Evolutionary conservation across 179 eudicot species (phyloP), one percentile per base, ranked within the genome.

Genomic region (Silene coronaria): DNA sequence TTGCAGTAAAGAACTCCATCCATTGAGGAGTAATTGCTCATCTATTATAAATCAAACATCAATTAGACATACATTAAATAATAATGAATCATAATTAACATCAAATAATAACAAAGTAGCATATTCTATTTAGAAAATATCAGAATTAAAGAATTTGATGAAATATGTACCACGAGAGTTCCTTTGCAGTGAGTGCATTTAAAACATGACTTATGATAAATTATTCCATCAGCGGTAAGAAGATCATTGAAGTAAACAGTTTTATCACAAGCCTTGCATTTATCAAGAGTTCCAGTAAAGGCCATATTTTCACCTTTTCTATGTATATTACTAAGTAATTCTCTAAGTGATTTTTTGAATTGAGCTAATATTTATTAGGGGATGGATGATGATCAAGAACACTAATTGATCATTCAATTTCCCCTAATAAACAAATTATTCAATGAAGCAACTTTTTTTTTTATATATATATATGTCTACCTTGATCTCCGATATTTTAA

Each of bases 181-280:
- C 84, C 84, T n/a, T 90, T 90, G 89, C 96, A 90, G 51, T 90
- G 96, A 84, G 81, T 85, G 68, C 96, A 92, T 85, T 76, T 88
- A 83, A 92, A 91, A 85, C 97, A 90, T 0, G 91, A 82, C 77
- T 90, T 92, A 57, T 92, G 97, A 72, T 81, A 92, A 63, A 84
- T 86, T 3, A 81, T 67, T 38, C 97, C 97, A 84, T 92, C 97
- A 27, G 89, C 91, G 5, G 96, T 58, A 71, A 92, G 83, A 75
- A 92, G 75, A 90, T 92, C 96, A 59, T 89, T 84, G 62, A 92
- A 90, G 51, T 92, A 91, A 28, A 92, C 96, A n/a, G 93, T 92
- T 72, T 91, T 91, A 66, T 91, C 93, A 71, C 97, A 91, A 71
- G 91, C 93, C 48, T 87, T 91, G 97, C 97, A 92, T 82, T 91